Percentiles rank a stretch among this genome's conserved stretches.
phyloP scores from a whole-genome alignment of 208 protist species.

The Leishmania mexicana region DNA sequence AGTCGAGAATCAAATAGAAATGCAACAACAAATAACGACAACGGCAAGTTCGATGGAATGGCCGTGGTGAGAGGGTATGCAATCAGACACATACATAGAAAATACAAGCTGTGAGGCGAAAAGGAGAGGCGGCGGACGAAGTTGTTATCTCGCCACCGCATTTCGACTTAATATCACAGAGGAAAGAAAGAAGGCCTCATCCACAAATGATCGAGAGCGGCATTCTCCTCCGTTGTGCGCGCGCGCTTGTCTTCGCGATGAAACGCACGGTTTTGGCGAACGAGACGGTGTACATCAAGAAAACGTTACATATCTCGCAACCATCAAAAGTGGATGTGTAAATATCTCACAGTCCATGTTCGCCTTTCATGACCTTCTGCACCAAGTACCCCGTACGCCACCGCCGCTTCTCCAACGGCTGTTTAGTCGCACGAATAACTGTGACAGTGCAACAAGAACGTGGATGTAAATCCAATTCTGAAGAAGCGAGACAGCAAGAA shows the following conservation, averaged over 20 bases:
- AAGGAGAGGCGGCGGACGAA: neutral
- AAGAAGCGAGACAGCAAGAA: neutral
- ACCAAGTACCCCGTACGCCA: neutral
- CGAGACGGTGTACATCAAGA: neutral
- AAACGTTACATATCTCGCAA: neutral
- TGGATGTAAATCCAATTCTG: neutral
- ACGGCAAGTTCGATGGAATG: neutral
- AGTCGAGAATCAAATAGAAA: neutral
- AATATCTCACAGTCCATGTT: neutral
- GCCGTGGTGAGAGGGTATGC: neutral
- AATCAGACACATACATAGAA: neutral
- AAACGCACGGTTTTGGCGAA: neutral
- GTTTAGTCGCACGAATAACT: neutral
- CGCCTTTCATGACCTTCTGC: neutral
- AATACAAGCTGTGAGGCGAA: neutral
- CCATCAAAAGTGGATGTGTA: neutral
- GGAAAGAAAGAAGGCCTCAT: neutral
- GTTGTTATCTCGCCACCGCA: neutral
- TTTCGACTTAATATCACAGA: neutral
- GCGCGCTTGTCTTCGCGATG: neutral
- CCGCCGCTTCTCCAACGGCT: neutral
- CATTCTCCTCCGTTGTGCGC: neutral
- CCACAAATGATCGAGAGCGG: neutral
- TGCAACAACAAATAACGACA: neutral
- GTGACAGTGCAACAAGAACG: neutral